A percentile compares a stretch with the other conserved stretches of the same genome.
These are phyloP conservation scores for Vigna nakashimae DNA, from an alignment of 306 rosid species.

Conservation along the genomic window DNA sequence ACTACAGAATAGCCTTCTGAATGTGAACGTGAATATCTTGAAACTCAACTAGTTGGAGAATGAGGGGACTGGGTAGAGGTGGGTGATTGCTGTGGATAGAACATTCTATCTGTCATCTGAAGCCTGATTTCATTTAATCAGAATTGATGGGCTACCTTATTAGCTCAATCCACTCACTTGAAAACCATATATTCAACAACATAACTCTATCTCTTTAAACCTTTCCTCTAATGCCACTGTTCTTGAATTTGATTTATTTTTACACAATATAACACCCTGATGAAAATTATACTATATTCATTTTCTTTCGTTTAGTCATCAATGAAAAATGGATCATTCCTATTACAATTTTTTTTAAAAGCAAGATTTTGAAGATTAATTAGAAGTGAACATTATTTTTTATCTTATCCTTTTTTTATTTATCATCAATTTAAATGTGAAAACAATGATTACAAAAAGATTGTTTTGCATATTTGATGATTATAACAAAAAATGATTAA, in stretches of 20 bases:
- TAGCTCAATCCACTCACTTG: constrained; percentile 17
- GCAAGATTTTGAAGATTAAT: neutral
- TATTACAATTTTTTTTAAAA: neutral
- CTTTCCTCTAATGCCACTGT: neutral
- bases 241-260: neutral
- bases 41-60: constrained; percentile 23
- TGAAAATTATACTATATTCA: neutral
- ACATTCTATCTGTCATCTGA: constrained; percentile 44
- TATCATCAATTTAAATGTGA: neutral
- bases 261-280: neutral
- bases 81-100: constrained; percentile 52
- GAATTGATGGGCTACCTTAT: constrained; percentile 53
- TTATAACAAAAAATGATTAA: neutral
- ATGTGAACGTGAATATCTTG: constrained; percentile 10
- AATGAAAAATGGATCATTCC: neutral
- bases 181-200: constrained; percentile 46
- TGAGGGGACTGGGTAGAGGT: constrained; percentile 25
- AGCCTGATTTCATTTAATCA: neutral
- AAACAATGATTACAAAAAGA: neutral
- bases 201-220: neutral
- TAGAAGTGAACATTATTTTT: neutral
- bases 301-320: neutral
- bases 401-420: neutral
- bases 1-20: neutral
- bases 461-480: neutral